Evolutionary conservation across 1,284 basidiomycete genomes (phyloP), one percentile per base, ranked within the genome.

Genomic region (Leccinum griseonigrum): DNA sequence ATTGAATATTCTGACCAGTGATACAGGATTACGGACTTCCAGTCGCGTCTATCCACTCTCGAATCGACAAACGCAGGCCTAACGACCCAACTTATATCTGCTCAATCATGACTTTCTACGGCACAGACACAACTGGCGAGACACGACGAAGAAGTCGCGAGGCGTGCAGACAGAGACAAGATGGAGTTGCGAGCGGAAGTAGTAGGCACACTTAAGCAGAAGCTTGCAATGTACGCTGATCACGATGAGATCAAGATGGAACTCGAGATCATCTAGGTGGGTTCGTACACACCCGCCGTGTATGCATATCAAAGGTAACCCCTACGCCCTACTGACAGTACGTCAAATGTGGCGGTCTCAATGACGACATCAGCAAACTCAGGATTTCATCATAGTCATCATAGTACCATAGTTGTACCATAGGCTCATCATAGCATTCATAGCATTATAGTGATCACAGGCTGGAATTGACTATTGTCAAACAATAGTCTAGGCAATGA

Each of bases 241-340:
- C 97, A 97, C 69, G 95, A 98, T 70, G 95, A 97, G 77, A 87
- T 97, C 72, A 97, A 97, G 79, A 88, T 96, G 50, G 95, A 97
- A 74, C 83, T 97, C 28, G 95, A 95, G 71, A 97, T 97, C 67
- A 92, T 98, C 92, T 97, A 98, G 86, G 95, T 93, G 58, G 26
- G 80, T 68, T 2, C 10, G 3, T 31, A 31, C 14, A 28, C 46
- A 14, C 13, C 11, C 8, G 7, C n/a, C 5, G 16, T 14, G 7
- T 40, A 40, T 43, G 38, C 0, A 7, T 16, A 43, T 10, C 9
- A 48, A 54, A 34, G 28, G 4, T n/a, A 26, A 56, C 18, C 11
- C 0, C 16, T 53, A 31, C 56, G 46, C 1, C 9, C 7, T 10
- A 22, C 28, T 9, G 43, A 58, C 68, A 97, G 95, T 97, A 89